phyloP scores from a whole-genome alignment of 208 protist genomes.

The Trypanosoma avium region DNA sequence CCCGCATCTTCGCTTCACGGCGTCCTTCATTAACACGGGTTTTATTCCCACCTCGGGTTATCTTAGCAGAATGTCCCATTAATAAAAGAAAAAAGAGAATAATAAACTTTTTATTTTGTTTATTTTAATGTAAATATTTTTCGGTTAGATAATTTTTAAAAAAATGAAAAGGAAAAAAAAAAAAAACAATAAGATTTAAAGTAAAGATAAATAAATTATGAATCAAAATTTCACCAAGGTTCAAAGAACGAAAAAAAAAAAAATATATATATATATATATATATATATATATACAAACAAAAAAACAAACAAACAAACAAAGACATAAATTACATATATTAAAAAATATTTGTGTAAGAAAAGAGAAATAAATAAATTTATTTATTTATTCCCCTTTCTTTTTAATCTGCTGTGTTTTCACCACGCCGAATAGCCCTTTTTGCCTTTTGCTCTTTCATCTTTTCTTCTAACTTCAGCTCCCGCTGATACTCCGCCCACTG shows the following conservation, averaged over 20 bases:
- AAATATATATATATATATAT: background rate
- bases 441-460: conserved; percentile 44
- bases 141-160: background rate
- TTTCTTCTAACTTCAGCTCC: conserved; percentile 51
- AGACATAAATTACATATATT: conserved; percentile 1
- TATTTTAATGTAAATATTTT: too few species aligned
- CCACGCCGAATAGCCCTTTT: conserved; percentile 62
- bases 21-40: conserved; percentile 79
- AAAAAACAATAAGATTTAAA: background rate
- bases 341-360: conserved; percentile 1
- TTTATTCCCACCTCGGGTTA: conserved; percentile 88
- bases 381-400: background rate
- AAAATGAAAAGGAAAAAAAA: background rate
- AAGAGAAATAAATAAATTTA: conserved; percentile 15
- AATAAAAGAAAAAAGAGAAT: background rate
- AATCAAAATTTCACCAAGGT: too few species aligned
- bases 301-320: conserved; percentile 11
- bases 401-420: conserved; percentile 24
- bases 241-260: conserved; percentile 7
- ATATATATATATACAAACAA: background rate
- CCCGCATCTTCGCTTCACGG: conserved; percentile 69
- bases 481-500: conserved; percentile 73
- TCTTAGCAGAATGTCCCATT: conserved; percentile 86
- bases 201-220: too few species aligned
- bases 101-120: too few species aligned